Evolutionary conservation across 768 basidiomycete species (phyloP), one percentile per base, ranked within the genome.

Genomic region (Phylloporus sp.): DNA sequence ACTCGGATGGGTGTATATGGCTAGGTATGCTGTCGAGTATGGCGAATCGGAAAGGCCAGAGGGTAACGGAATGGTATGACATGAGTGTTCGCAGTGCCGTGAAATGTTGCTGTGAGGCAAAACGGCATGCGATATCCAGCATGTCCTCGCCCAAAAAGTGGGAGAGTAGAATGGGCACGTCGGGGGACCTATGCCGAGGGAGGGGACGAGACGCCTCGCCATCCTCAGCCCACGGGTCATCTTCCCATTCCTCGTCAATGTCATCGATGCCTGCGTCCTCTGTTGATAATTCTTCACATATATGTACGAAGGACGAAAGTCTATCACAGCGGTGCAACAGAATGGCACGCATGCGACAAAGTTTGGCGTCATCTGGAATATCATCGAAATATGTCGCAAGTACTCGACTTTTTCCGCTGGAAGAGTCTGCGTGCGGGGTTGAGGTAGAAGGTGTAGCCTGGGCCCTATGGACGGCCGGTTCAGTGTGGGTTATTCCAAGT

Each of bases 21-120:
- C 83, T 80, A 28, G 95, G 92, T 50, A 97, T 79, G 50, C 75
- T 75, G 48, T 87, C 80, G 47, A 95, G 74, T 44, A 97, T 78
- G 27, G 67, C 59, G 61, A 88, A 77, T 20, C 94, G 87, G 59
- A 72, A 78, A 3, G 87, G 84, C 78, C 82, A 88, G 28, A 97
- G 69, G 24, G 66, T 58, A 9, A 63, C 39, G n/a, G 68, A 65
- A 64, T 93, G 88, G 46, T 79, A 79, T 28, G 73, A 59, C 52
- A 83, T 65, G 29, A 97, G 73, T 31, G 80, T 72, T 15, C 66
- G 71, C 34, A 95, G 74, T 5, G 85, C 81, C 2, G 67, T 58
- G 46, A 90, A 79, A 47, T 80, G 73, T 56, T 81, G 77, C 28
- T 72, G 68, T 0, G 87, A 79, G 0, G 92, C 91, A 22, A 95